Percentiles rank a stretch among this genome's conserved stretches.
Conservation (phyloP, 139 green algal species). For the Micromonas pusilla region DNA sequence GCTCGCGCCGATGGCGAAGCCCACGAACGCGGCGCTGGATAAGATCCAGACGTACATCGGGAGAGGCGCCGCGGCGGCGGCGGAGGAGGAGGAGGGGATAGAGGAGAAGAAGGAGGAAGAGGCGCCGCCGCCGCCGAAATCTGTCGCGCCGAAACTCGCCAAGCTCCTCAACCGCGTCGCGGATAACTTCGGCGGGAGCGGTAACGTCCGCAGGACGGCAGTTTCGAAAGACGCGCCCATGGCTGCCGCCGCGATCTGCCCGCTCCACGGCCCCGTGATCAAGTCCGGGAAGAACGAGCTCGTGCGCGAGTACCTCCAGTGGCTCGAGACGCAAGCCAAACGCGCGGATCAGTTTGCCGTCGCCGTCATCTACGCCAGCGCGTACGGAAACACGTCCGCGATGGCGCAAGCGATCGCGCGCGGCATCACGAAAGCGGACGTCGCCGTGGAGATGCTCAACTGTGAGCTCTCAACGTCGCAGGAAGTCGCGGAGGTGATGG, state of each 20-base stretch:
- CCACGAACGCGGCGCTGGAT: constrained; percentile 38
- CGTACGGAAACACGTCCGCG: constrained; percentile 90
- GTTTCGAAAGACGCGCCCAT: neutral
- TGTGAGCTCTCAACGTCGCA: constrained; percentile 56
- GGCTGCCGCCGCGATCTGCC: constrained; percentile 33
- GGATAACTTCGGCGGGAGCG: neutral
- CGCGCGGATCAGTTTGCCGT: constrained; percentile 29
- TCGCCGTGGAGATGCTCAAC: constrained; percentile 87
- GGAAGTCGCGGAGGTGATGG: constrained; percentile 60
- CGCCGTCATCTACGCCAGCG: constrained; percentile 82
- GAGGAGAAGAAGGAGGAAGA: constrained; percentile 64
- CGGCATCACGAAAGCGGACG: constrained; percentile 73
- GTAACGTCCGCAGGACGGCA: neutral
- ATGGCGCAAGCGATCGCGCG: constrained; percentile 81
- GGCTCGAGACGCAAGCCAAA: constrained; percentile 44
- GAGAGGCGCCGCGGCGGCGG: constrained; percentile 9
- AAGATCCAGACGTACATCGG: neutral
- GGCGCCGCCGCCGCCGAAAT: constrained; percentile 32
- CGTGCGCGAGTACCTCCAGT: constrained; percentile 57
- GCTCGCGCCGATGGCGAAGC: constrained; percentile 68
- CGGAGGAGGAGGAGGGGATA: constrained; percentile 54
- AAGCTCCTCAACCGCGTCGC: constrained; percentile 24
- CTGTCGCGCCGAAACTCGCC: constrained; percentile 27
- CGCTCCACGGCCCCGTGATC: constrained; percentile 81
- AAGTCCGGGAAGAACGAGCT: constrained; percentile 55